Percentiles rank a stretch among this genome's conserved stretches.
Evolutionary conservation across 73 alveolate genomes (phyloP).

Genomic region (Symbiodinium pilosum): DNA sequence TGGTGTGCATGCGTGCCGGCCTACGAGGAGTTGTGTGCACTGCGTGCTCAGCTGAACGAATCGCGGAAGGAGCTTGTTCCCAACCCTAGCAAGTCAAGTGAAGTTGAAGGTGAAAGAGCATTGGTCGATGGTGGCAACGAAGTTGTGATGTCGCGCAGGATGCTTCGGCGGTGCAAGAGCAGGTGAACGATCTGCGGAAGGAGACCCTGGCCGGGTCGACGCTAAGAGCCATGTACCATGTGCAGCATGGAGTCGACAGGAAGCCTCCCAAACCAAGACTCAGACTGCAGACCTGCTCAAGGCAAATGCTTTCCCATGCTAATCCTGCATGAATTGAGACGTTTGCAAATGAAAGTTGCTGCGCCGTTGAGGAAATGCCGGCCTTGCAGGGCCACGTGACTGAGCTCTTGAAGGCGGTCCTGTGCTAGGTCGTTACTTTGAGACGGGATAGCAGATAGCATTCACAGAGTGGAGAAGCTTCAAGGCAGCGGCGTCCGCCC

Average conservation of each 20-base stretch:
- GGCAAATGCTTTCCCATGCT: neutral
- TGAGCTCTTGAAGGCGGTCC: neutral
- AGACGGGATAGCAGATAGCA: too few species aligned
- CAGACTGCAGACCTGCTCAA: neutral
- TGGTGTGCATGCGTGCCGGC: neutral
- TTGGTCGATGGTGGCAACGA: neutral
- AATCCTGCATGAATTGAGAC: too few species aligned
- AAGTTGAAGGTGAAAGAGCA: neutral
- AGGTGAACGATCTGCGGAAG: neutral
- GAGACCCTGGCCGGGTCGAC: neutral
- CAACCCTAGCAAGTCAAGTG: slow-evolving; percentile 15
- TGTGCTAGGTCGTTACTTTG: too few species aligned
- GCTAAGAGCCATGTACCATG: neutral
- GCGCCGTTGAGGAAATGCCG: neutral
- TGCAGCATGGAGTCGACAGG: too few species aligned
- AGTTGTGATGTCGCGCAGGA: neutral
- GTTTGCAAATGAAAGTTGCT: too few species aligned
- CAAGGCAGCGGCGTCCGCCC: neutral
- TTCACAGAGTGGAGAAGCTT: too few species aligned
- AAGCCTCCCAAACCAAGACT: too few species aligned
- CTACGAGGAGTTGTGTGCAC: neutral
- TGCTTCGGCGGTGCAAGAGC: slow-evolving; percentile 3
- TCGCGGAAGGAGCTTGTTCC: neutral
- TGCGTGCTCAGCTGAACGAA: neutral
- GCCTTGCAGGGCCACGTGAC: neutral